These are phyloP conservation scores for Cyclotella atomus DNA, from an alignment of 108 stramenopile species.

Conservation along the genomic window DNA sequence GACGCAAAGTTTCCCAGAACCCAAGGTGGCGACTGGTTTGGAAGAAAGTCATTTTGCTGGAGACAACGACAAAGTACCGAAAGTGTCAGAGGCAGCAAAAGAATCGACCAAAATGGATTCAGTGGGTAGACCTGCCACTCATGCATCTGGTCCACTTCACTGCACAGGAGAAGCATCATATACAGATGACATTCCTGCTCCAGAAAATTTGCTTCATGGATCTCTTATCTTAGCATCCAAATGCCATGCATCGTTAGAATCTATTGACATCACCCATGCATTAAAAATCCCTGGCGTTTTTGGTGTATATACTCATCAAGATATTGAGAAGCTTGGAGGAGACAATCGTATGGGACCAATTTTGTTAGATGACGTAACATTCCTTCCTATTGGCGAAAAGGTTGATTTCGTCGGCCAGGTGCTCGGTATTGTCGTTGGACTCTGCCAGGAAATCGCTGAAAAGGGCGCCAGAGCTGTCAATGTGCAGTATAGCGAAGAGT, in stretches of 20 bases:
- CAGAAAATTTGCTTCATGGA: slow-evolving; percentile 80
- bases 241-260: slow-evolving; percentile 69
- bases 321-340: slow-evolving; percentile 75
- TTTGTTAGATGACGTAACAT: slow-evolving; percentile 81
- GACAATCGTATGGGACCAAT: slow-evolving; percentile 85
- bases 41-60: slow-evolving; percentile 55
- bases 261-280: slow-evolving; percentile 70
- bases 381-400: slow-evolving; percentile 74
- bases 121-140: slow-evolving; percentile 79
- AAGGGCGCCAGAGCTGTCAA: slow-evolving; percentile 74
- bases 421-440: slow-evolving; percentile 83
- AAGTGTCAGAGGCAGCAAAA: slow-evolving; percentile 23
- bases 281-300: slow-evolving; percentile 79
- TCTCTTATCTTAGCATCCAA: slow-evolving; percentile 75
- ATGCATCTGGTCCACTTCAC: slow-evolving; percentile 87
- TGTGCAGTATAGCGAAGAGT: slow-evolving; percentile 71
- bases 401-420: slow-evolving; percentile 81
- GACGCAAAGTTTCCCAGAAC: slow-evolving; percentile 79
- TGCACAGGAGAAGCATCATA: slow-evolving; percentile 94
- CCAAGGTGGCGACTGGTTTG: slow-evolving; percentile 70
- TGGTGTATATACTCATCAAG: slow-evolving; percentile 70
- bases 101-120: slow-evolving; percentile 15
- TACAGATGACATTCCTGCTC: slow-evolving; percentile 89
- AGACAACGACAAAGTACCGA: background rate
- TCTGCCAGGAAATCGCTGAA: slow-evolving; percentile 81